These are phyloP conservation scores for Jamesozyma hellenica DNA, from an alignment of 805 yeast species.

Conservation along the genomic window DNA sequence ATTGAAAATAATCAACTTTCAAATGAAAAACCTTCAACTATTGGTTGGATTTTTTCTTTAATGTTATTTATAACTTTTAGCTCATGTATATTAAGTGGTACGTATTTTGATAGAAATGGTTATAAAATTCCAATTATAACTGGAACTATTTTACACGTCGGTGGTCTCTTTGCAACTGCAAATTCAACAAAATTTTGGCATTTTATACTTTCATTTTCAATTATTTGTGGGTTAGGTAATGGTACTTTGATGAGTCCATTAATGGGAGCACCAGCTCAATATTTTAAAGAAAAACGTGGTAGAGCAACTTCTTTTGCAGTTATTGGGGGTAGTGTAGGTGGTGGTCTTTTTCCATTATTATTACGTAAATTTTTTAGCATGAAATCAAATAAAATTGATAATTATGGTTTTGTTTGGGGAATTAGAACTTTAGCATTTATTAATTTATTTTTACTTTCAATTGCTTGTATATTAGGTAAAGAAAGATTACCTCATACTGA, in stretches of 20 bases:
- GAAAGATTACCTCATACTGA: conserved; percentile 38
- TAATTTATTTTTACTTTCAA: conserved; percentile 28
- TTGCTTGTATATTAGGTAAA: conserved; percentile 29
- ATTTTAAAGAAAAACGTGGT: conserved; percentile 51
- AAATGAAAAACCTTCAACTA: conserved; percentile 35
- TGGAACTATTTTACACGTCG: conserved; percentile 35
- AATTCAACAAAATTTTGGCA: conserved; percentile 44
- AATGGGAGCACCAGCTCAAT: conserved; percentile 52
- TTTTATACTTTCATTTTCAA: conserved; percentile 47
- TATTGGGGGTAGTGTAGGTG: conserved; percentile 47
- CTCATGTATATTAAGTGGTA: conserved; percentile 44
- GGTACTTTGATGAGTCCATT: conserved; percentile 49
- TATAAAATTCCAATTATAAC: conserved; percentile 33
- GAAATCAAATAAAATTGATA: conserved; percentile 17
- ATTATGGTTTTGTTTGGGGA: conserved; percentile 46
- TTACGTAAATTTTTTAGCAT: conserved; percentile 35
- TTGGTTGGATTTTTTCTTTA: conserved; percentile 59
- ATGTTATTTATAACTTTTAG: conserved; percentile 40
- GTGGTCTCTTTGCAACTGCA: conserved; percentile 44
- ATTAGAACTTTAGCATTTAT: conserved; percentile 42
- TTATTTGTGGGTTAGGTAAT: conserved; percentile 46
- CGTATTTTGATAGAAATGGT: conserved; percentile 48
- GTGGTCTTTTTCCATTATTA: conserved; percentile 44
- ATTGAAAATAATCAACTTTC: conserved; percentile 45
- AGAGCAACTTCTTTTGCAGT: conserved; percentile 40